Evolutionary conservation across 306 rosid species (phyloP), one percentile per base, ranked within the genome.

Genomic region (Sindora glabra): DNA sequence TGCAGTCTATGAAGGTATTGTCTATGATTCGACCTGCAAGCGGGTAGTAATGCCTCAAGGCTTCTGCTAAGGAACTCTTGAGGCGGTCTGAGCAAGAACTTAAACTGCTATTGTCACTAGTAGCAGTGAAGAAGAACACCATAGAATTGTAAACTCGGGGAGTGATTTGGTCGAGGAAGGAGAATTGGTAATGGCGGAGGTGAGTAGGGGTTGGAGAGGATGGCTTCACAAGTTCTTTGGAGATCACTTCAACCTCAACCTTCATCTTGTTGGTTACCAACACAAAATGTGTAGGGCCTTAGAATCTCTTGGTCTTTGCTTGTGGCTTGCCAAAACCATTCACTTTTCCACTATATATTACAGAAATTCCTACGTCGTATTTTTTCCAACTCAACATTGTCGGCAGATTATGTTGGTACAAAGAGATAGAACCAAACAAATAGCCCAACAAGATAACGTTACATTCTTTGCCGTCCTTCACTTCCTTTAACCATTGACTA

Each of bases 151-250:
- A 77, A 3, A 64, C 58, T 14, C 42, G 34, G 14, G 86, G 85
- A 36, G 77, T 51, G 15, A 74, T 30, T 64, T 81, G 88, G 41
- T 85, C 86, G 11, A 76, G 79, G 36, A 85, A 73, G 7, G 84
- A 81, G 19, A 79, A 81, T 59, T 74, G 74, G 69, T 71, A 82
- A 41, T 30, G 74, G 21, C 56, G 61, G 34, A 76, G 79, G 48
- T 81, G 64, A 3, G 51, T 2, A 0, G 75, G 77, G 33, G 78
- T 72, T 54, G 81, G 72, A 61, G 80, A 74, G 12, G 75, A 64
- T 1, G 85, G 87, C 29, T 52, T 78, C 65, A 81, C 74, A 0
- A 57, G 62, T 53, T 81, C 54, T 33, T 59, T 70, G 10, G 81
- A 81, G 56, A 68, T 47, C 5, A 65, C 21, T 29, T 65, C 64